phyloP scores from a whole-genome alignment of 108 stramenopile species.

The Nitzschia sp. region DNA sequence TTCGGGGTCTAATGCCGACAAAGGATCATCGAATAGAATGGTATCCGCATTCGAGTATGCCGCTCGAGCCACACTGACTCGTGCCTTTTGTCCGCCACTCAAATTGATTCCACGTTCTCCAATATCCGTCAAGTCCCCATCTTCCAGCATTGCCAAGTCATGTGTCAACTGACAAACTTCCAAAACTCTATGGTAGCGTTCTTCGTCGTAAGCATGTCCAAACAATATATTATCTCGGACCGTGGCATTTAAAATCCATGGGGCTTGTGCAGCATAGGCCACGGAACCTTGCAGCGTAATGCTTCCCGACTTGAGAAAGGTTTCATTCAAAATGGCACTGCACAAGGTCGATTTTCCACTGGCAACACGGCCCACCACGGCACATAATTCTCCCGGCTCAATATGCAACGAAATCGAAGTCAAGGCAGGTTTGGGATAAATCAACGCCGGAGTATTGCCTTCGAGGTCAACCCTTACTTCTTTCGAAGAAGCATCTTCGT shows the following conservation, averaged over 20 bases:
- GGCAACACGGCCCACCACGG: constrained; percentile 86
- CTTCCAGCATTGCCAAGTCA: constrained; percentile 74
- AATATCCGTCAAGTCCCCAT: constrained; percentile 91
- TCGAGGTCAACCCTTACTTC: too few relatives aligned
- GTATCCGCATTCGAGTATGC: constrained; percentile 82
- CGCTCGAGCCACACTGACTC: constrained; percentile 79
- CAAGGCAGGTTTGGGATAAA: constrained; percentile 56
- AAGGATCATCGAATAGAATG: constrained; percentile 85
- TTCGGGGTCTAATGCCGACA: constrained; percentile 84
- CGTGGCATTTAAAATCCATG: constrained; percentile 94
- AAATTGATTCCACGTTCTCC: constrained; percentile 94
- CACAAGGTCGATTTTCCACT: constrained; percentile 80
- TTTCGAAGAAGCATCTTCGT: constrained; percentile 10
- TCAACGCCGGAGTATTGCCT: constrained; percentile 20
- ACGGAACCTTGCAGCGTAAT: constrained; percentile 54
- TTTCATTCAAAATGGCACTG: constrained; percentile 79
- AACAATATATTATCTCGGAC: constrained; percentile 94
- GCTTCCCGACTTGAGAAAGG: constrained; percentile 52
- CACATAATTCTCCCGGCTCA: constrained; percentile 70
- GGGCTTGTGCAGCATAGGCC: constrained; percentile 86
- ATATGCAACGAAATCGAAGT: constrained; percentile 47
- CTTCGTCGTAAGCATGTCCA: constrained; percentile 74
- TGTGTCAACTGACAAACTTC: constrained; percentile 71
- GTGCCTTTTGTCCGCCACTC: constrained; percentile 62
- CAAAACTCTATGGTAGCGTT: constrained; percentile 74